These are phyloP conservation scores for Crucihimalaya himalaica DNA, from an alignment of 345 rosid species.

Conservation along the genomic window DNA sequence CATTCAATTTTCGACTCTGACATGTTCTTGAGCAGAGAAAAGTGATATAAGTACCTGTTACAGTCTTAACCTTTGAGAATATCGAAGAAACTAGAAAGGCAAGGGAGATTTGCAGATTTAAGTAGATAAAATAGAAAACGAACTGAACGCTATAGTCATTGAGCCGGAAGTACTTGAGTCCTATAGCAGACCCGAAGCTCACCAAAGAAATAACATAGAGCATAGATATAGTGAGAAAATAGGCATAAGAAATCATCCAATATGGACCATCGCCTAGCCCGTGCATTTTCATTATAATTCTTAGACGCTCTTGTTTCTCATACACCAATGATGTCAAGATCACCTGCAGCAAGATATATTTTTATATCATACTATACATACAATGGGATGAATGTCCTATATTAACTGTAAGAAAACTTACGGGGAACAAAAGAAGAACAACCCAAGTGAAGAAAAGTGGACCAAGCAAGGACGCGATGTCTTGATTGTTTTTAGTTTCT, in stretches of 20 bases:
- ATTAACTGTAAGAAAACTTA: conserved; percentile 44
- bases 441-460: conserved; percentile 68
- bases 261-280: conserved; percentile 97
- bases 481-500: background rate
- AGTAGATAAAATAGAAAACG: conserved; percentile 63
- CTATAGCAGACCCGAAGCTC: conserved; percentile 78
- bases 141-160: conserved; percentile 75
- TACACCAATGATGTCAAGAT: conserved; percentile 77
- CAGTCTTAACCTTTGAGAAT: conserved; percentile 77
- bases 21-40: background rate
- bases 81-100: conserved; percentile 73
- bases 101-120: conserved; percentile 76
- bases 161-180: conserved; percentile 68
- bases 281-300: conserved; percentile 99
- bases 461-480: conserved; percentile 50
- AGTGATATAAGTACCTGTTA: conserved; percentile 58
- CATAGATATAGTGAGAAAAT: conserved; percentile 65
- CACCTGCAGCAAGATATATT: conserved; percentile 66
- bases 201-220: conserved; percentile 71
- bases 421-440: conserved; percentile 91
- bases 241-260: conserved; percentile 82
- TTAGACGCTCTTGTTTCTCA: conserved; percentile 76
- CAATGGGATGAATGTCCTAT: background rate
- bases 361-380: background rate
- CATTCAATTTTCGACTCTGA: background rate